These are phyloP conservation scores for Russula sp. DNA, from an alignment of 768 basidiomycete genomes.

Conservation along the genomic window DNA sequence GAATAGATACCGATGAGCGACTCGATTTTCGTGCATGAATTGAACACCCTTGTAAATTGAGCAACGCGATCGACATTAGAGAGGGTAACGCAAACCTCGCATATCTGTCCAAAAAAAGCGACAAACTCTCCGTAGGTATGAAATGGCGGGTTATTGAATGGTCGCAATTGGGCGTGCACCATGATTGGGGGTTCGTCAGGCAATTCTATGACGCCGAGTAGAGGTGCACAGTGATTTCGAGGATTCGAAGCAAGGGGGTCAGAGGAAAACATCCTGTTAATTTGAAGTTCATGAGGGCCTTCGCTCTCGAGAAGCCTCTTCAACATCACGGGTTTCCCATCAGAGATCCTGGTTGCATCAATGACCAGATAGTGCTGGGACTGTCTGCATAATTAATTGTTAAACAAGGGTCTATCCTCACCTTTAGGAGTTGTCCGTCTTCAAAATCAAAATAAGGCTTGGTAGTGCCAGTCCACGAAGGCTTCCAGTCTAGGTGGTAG, in stretches of 20 bases:
- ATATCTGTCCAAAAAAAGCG: conserved; percentile 31
- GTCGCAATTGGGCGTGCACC: conserved; percentile 32
- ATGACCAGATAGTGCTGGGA: conserved; percentile 7
- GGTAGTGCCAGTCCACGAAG: conserved; percentile 2
- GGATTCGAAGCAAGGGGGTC: conserved; percentile 26
- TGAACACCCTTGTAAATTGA: conserved; percentile 1
- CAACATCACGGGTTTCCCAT: conserved; percentile 10
- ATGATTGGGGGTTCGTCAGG: conserved; percentile 26
- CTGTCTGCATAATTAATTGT: background rate
- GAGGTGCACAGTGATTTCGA: conserved; percentile 27
- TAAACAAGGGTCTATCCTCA: background rate
- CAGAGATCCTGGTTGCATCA: conserved; percentile 17
- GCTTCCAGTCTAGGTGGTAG: conserved; percentile 4
- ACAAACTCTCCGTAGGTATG: conserved; percentile 34
- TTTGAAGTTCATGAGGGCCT: conserved; percentile 17
- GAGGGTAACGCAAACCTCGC: conserved; percentile 30
- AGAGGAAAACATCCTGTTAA: conserved; percentile 6
- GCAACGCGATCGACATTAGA: background rate
- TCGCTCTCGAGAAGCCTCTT: conserved; percentile 1
- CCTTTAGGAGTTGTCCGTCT: conserved; percentile 12
- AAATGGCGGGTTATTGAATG: conserved; percentile 29
- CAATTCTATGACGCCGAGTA: conserved; percentile 26
- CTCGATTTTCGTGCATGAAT: conserved; percentile 19
- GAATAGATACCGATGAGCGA: conserved; percentile 17
- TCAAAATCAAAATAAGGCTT: background rate